phyloP scores from a whole-genome alignment of 352 stramenopile genomes.

The Discostella stelligera region DNA sequence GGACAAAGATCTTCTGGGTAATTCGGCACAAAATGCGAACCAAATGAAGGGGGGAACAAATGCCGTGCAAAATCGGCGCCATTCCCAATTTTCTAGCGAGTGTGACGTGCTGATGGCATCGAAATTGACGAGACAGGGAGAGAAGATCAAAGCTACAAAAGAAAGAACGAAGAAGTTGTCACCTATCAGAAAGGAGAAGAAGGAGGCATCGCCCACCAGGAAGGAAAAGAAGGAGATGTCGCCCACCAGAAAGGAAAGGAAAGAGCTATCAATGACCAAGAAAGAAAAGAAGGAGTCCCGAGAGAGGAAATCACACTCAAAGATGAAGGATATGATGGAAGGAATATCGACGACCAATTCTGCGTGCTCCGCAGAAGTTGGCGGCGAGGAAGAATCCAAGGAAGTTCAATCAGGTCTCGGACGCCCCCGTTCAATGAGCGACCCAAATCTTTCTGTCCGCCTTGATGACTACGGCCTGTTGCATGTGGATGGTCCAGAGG shows the following conservation, averaged over 20 bases:
- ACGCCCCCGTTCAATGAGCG: slow-evolving; percentile 68
- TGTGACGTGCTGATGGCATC: slow-evolving; percentile 44
- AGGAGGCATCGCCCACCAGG: slow-evolving; percentile 33
- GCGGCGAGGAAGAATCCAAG: slow-evolving; percentile 40
- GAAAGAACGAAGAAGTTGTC: not conserved
- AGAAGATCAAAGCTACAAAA: not conserved
- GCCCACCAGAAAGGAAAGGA: slow-evolving; percentile 57
- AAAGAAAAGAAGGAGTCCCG: slow-evolving; percentile 50
- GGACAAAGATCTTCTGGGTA: slow-evolving; percentile 31
- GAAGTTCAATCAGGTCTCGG: slow-evolving; percentile 65
- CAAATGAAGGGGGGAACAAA: not conserved
- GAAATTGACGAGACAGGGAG: slow-evolving; percentile 6
- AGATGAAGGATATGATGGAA: slow-evolving; percentile 54
- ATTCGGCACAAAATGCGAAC: not conserved
- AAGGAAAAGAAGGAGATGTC: slow-evolving; percentile 14
- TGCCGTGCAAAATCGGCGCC: not conserved
- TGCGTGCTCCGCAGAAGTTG: slow-evolving; percentile 11
- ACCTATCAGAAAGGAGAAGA: slow-evolving; percentile 20
- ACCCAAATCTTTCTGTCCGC: slow-evolving; percentile 67
- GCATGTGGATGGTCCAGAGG: slow-evolving; percentile 72
- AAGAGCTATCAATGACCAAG: slow-evolving; percentile 15
- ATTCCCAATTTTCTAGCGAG: slow-evolving; percentile 22
- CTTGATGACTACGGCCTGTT: slow-evolving; percentile 64
- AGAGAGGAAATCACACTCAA: slow-evolving; percentile 44
- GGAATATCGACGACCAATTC: slow-evolving; percentile 20